Evolutionary conservation across 225 moss, liverwort and hornwort species (phyloP).

Genomic region (Rhytidiadelphus loreus): DNA sequence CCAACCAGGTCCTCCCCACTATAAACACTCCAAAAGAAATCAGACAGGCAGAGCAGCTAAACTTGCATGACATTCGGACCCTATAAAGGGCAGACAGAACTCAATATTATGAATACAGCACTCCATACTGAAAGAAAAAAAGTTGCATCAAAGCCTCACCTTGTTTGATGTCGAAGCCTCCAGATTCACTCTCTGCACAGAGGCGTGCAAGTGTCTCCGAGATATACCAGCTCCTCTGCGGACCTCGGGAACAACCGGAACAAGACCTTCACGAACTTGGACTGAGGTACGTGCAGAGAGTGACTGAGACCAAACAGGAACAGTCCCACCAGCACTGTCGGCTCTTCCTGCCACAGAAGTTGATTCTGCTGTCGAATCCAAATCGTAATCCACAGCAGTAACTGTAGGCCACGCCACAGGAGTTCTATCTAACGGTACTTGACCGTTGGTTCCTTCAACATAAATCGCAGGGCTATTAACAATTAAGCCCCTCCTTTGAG

Average conservation of each 20-base stretch:
- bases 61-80: background rate
- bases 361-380: constrained; percentile 92
- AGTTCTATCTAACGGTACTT: constrained; percentile 11
- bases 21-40: background rate
- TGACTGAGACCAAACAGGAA: constrained; percentile 81
- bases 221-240: constrained; percentile 37
- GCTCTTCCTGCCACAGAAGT: constrained; percentile 40
- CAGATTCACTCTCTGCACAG: constrained; percentile 71
- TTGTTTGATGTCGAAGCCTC: constrained; percentile 71
- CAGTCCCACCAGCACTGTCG: constrained; percentile 56
- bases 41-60: background rate
- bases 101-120: background rate
- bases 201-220: constrained; percentile 56
- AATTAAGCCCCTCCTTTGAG: constrained; percentile 7
- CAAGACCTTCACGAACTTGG: constrained; percentile 40
- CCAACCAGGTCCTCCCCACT: background rate
- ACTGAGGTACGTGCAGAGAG: constrained; percentile 27
- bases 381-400: constrained; percentile 60
- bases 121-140: background rate
- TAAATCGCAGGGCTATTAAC: background rate
- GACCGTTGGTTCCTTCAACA: constrained; percentile 4
- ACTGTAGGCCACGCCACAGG: constrained; percentile 36
- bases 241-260: constrained; percentile 70
- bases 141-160: constrained; percentile 11
- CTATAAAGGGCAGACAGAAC: background rate